Evolutionary conservation across 306 rosid species (phyloP).

Genomic region (Cucumis cinereus): DNA sequence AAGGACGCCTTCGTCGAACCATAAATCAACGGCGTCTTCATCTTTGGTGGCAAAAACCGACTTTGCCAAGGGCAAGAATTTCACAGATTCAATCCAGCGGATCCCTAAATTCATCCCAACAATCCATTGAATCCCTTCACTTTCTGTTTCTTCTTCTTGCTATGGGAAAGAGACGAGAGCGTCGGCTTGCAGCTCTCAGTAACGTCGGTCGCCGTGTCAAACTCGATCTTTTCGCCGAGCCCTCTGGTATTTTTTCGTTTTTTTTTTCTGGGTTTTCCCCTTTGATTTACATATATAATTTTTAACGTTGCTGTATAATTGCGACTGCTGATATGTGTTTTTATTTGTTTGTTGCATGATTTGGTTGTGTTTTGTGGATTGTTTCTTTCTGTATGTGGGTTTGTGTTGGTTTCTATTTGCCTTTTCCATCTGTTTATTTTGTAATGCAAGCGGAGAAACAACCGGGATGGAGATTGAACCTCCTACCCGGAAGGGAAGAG

Average conservation of each 20-base stretch:
- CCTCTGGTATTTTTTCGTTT: constrained; percentile 52
- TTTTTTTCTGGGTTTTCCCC: not conserved
- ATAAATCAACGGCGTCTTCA: not conserved
- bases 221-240: constrained; percentile 96
- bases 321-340: not conserved
- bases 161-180: constrained; percentile 96
- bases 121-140: not conserved
- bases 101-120: not conserved
- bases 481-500: no score
- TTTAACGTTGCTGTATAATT: not conserved
- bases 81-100: not conserved
- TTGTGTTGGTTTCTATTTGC: not conserved
- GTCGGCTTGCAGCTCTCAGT: constrained; percentile 74
- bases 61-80: not conserved
- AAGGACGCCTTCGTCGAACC: not conserved
- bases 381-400: not conserved
- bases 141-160: not conserved
- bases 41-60: not conserved
- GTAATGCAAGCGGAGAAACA: not conserved
- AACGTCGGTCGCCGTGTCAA: constrained; percentile 94
- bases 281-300: not conserved
- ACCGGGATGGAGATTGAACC: no score
- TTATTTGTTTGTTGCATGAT: not conserved
- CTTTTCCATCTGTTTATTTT: not conserved
- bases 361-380: not conserved